Base-by-base conservation (phyloP, 805 yeast genomes). In the Schizosaccharomyces cryophilus region DNA sequence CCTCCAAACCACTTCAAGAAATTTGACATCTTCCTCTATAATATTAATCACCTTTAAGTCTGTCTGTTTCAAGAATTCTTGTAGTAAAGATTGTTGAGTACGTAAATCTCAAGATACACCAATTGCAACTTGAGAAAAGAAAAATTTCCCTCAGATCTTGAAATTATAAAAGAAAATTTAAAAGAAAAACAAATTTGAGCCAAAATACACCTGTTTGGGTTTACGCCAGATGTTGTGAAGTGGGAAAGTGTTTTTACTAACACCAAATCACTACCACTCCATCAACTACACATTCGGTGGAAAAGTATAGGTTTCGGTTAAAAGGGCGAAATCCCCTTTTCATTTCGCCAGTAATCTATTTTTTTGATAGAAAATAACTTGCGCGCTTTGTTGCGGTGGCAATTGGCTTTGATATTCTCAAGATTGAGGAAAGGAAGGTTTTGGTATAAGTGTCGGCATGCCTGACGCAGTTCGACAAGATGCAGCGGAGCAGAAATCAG, bases 1-100 rank as follows among this genome's bases (percentile, higher is more conserved):
- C 56, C 56, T 17, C 56, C 56, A 51, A 51, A 51, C 56, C 56
- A 51, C 26, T 29, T 51, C 19, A 51, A 51, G 24, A 51, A n/a
- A 19, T 17, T 17, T 19, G 56, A 51, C 56, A 51, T 51, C 7
- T 21, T 51, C 9, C 26, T 45, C 7, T 15, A 17, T 19, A n/a
- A 21, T 45, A 45, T 24, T 17, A 45, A 45, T 19, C 13, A 35
- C 40, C 3, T 35, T 35, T 35, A 35, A 9, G 40, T 1, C 40
- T 35, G 40, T 35, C 40, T 35, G 40, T 11, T 35, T 35, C 40
- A 35, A 35, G 9, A 35, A 35, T 35, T 35, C 40, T 9, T 13
- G 13, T 35, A 35, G 40, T 35, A 35, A 35, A 35, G 15, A 35
- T 35, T 35, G 40, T 35, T 11, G 40, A 35, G 40, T 35, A 15